Evolutionary conservation across 1,139 yeast species (phyloP).

Genomic region (Chernovozyma sophiae-reginae): DNA sequence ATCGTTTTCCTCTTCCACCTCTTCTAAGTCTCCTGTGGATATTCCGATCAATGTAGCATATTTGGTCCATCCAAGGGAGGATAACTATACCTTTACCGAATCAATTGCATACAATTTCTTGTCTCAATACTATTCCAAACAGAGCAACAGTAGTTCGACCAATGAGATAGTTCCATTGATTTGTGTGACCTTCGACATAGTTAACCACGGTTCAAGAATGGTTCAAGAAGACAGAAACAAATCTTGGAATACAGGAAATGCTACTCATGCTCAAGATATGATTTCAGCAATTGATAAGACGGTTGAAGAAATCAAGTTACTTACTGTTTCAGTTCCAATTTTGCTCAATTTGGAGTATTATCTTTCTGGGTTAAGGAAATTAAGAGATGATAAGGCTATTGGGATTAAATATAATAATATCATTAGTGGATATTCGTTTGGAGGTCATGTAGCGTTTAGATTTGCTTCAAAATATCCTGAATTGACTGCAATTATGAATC

Average conservation of each 20-base stretch:
- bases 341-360: constrained; percentile 33
- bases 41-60: constrained; percentile 37
- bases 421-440: constrained; percentile 55
- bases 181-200: constrained; percentile 52
- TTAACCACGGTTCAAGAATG: constrained; percentile 57
- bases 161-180: constrained; percentile 25
- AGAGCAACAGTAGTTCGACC: constrained; percentile 10
- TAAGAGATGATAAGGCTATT: constrained; percentile 11
- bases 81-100: constrained; percentile 26
- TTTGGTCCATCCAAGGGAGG: constrained; percentile 36
- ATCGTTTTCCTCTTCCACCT: constrained; percentile 10
- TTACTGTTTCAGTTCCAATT: constrained; percentile 48
- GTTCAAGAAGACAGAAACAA: constrained; percentile 32
- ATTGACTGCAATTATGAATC: constrained; percentile 36
- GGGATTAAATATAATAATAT: constrained; percentile 28
- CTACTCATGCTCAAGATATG: constrained; percentile 53
- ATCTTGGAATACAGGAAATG: constrained; percentile 47
- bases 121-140: constrained; percentile 21
- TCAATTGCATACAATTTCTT: constrained; percentile 28
- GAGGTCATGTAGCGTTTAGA: constrained; percentile 56
- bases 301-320: constrained; percentile 43
- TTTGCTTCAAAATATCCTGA: constrained; percentile 40
- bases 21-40: constrained; percentile 11
- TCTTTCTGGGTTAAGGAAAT: constrained; percentile 20
- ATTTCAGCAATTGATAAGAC: constrained; percentile 48